Evolutionary conservation across 2,329 filamentous ascomycete species (phyloP).

Genomic region (Aspergillus terreus): DNA sequence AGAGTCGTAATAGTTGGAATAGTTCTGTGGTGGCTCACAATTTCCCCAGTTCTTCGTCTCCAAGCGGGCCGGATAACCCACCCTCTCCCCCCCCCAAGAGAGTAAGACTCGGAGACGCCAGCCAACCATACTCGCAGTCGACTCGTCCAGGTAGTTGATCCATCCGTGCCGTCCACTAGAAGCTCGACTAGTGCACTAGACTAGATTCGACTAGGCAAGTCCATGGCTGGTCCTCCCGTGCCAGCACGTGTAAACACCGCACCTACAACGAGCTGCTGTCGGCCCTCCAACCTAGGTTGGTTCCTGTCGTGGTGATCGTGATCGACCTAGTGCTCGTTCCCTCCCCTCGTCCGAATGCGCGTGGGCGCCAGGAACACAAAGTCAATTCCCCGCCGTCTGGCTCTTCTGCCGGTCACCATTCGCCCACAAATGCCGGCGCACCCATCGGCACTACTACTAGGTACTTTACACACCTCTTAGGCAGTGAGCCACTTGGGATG

Average conservation of each 20-base stretch:
- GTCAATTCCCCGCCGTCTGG: neutral
- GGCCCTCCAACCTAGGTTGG: neutral
- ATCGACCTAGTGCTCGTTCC: neutral
- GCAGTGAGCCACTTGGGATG: too few relatives aligned
- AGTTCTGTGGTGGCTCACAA: neutral
- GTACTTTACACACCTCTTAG: too few relatives aligned
- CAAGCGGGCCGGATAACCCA: neutral
- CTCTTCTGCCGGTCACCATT: neutral
- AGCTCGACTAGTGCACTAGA: too few relatives aligned
- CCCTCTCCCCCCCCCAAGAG: too few relatives aligned
- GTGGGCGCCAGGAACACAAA: neutral
- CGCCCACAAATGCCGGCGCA: neutral
- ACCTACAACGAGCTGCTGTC: neutral
- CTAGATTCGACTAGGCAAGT: too few relatives aligned
- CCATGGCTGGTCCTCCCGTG: too few relatives aligned
- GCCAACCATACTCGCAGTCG: slow-evolving; percentile 6
- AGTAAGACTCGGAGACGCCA: slow-evolving; percentile 6
- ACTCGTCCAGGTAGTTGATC: neutral
- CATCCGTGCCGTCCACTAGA: neutral
- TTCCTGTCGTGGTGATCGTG: neutral
- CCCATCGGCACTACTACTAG: too few relatives aligned
- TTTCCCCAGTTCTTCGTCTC: neutral
- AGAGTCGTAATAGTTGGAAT: neutral
- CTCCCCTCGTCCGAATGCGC: neutral
- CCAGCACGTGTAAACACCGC: neutral